phyloP scores from a whole-genome alignment of 2,329 filamentous ascomycete species.

The Neophaeococcomyces aloes region DNA sequence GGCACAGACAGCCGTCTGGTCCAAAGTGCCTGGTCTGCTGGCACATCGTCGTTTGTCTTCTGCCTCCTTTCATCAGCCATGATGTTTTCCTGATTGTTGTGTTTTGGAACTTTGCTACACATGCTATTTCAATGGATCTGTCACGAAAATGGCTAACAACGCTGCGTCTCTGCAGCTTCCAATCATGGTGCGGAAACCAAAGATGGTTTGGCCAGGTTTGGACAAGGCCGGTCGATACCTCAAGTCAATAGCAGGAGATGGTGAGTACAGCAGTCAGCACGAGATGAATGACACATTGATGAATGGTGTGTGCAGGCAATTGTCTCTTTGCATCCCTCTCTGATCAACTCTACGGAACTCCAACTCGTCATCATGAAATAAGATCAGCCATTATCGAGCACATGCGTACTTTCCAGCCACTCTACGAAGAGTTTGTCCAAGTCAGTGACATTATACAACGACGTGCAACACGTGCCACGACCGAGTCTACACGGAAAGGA shows the following conservation, averaged over 20 bases:
- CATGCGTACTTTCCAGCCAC: conserved; percentile 49
- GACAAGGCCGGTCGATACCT: conserved; percentile 19
- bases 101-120: background rate
- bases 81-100: conserved; percentile 2
- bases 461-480: conserved; percentile 25
- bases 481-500: conserved; percentile 38
- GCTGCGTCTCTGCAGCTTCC: conserved; percentile 20
- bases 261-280: conserved; percentile 9
- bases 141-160: conserved; percentile 22
- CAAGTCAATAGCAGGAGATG: conserved; percentile 21
- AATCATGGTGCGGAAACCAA: conserved; percentile 22
- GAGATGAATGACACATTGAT: background rate
- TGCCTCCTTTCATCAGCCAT: background rate
- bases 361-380: conserved; percentile 48
- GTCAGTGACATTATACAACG: conserved; percentile 40
- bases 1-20: conserved; percentile 1
- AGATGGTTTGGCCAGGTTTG: conserved; percentile 21
- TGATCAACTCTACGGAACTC: conserved; percentile 55
- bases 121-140: conserved; percentile 22
- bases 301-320: conserved; percentile 43
- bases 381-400: conserved; percentile 50
- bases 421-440: conserved; percentile 56
- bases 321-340: conserved; percentile 60
- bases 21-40: background rate
- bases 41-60: conserved; percentile 2